Evolutionary conservation across 2,329 filamentous ascomycete species (phyloP), one percentile per base, ranked within the genome.

Genomic region (Nigrospora sphaerica): DNA sequence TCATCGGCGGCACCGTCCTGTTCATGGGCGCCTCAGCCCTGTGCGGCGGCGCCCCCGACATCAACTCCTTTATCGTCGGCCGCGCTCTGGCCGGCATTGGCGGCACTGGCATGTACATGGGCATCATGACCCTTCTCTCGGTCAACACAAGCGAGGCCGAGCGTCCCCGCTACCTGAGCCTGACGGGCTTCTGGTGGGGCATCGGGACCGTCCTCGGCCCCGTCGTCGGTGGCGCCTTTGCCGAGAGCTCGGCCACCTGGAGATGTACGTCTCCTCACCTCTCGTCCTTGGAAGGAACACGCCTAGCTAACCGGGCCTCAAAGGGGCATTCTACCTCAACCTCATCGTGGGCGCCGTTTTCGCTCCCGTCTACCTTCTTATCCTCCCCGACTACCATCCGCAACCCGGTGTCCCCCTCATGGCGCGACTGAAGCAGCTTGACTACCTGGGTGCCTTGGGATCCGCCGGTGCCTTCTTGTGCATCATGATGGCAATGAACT

Each of bases 261-360:
- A 51, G 73, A 38, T 74, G 23, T 28, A 28, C 6, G 4, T 28
- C 10, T 28, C 23, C 23, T 28, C 23, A 4, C 19, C 7, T 28
- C 23, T 28, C 7, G 4, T 28, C 23, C 19, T 6, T 6, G 19
- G 19, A 6, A 23, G 4, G 23, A 28, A 5, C 23, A 28, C 23
- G 23, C 23, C 23, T 28, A 7, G 23, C 23, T 28, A 28, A 28
- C 23, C 7, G 23, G 23, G 23, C 7, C 6, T 28, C 23, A 6
- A 28, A 28, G 23, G 67, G 66, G 62, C 62, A 0, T 75, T 75
- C 47, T 83, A 83, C 53, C 73, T 82, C 62, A 82, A 81, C 52
- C 63, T 81, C 1, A 60, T 74, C 40, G 66, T 74, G 1, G 76
- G 62, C 9, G 70, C 53, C 28, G 57, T 67, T 35, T 53, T 53